Conservation (phyloP, 2,329 filamentous ascomycete genomes). For the Colletotrichum simmondsii region DNA sequence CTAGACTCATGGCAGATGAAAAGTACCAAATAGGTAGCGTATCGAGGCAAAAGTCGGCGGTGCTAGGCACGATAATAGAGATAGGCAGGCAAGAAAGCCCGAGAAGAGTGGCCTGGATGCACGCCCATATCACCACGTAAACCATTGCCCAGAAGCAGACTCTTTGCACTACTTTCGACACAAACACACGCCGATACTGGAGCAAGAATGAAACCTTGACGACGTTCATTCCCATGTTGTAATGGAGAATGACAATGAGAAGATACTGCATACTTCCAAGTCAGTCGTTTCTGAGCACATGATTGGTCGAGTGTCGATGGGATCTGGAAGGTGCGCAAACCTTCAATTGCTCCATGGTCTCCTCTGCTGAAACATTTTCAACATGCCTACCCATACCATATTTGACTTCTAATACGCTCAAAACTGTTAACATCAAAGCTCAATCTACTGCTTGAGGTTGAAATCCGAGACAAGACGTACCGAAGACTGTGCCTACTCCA, state of each 20-base stretch:
- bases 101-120: conserved; percentile 40
- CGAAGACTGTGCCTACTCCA: conserved; percentile 23
- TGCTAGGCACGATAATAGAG: conserved; percentile 38
- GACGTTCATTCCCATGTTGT: conserved; percentile 45
- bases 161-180: conserved; percentile 34
- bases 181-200: conserved; percentile 46
- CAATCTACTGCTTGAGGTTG: neutral
- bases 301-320: neutral
- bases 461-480: neutral
- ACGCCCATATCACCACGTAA: conserved; percentile 41
- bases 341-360: conserved; percentile 38
- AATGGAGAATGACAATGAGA: conserved; percentile 40
- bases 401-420: conserved; percentile 34
- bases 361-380: conserved; percentile 34
- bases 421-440: neutral
- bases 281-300: neutral
- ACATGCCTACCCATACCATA: conserved; percentile 41
- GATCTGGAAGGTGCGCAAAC: conserved; percentile 15
- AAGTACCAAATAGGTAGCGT: conserved; percentile 46
- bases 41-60: conserved; percentile 40
- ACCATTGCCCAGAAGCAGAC: conserved; percentile 43
- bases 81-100: conserved; percentile 42
- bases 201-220: conserved; percentile 46
- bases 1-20: conserved; percentile 42
- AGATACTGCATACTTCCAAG: conserved; percentile 37